Evolutionary conservation across 441 rosid species (phyloP), one percentile per base, ranked within the genome.

Genomic region (Populus trichocarpa): DNA sequence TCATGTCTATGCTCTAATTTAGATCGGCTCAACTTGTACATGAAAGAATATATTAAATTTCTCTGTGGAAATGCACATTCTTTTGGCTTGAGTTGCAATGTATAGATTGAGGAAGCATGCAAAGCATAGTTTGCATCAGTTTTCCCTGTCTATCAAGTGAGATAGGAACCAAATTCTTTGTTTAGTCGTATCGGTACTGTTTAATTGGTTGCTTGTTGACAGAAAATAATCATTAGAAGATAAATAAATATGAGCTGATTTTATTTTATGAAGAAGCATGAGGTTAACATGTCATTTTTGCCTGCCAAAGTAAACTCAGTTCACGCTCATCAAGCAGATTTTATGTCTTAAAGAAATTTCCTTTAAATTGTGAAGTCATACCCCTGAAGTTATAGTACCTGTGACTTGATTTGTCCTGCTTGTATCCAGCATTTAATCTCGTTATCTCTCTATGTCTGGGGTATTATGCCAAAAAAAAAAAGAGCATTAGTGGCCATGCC

Each of bases 331-430:
- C 10, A 46, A 11, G 33, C 1, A n/a, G 22, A 8, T 10, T 35
- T 40, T 4, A 10, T 64, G 66, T 74, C 70, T n/a, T 38, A 22
- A 14, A 64, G 70, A 13, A 64, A 18, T 74, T 74, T 40, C 26
- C 30, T 65, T 38, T 64, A 4, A 69, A 33, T 68, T 35, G 32
- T 30, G 64, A 77, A 77, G 40, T 30, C 74, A 22, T 68, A 42
- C 30, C 3, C 23, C 42, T 36, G 26, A 69, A 75, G 23, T 64
- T 72, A 57, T 67, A 8, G 11, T 69, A 53, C 74, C 25, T 67
- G 16, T 23, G 25, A 59, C 26, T 76, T 18, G 40, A 22, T 53
- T 23, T 25, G 57, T 46, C 30, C 40, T 35, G 26, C 28, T n/a
- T 42, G 42, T 72, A 4, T 57, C 9, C 9, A 22, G 23, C 14